phyloP scores from a whole-genome alignment of 495 filamentous ascomycete genomes.

The Penicillium ucsense region DNA sequence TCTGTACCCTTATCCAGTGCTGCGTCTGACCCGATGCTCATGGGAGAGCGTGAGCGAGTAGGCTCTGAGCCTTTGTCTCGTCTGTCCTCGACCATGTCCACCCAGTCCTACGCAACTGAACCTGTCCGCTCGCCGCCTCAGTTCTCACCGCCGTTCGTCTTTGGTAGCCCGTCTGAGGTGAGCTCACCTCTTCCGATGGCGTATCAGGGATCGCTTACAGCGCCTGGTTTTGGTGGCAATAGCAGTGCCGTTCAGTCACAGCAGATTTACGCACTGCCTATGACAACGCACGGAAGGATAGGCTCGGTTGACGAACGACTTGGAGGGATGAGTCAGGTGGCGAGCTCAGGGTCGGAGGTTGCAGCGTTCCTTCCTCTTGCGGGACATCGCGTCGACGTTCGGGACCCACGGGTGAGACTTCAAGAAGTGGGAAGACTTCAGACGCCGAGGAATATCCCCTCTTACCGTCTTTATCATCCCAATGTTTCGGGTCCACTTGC shows the following conservation, averaged over 20 bases:
- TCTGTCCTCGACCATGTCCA: slow-evolving; percentile 24
- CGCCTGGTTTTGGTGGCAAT: background rate
- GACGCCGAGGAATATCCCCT: slow-evolving; percentile 9
- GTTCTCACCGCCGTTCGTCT: slow-evolving; percentile 17
- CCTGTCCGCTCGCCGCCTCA: slow-evolving; percentile 21
- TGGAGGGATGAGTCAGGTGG: slow-evolving; percentile 7
- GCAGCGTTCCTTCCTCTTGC: slow-evolving; percentile 17
- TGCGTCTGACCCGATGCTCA: slow-evolving; percentile 4
- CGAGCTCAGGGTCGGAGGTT: slow-evolving; percentile 10
- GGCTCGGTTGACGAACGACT: slow-evolving; percentile 18
- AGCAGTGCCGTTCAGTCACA: slow-evolving; percentile 18
- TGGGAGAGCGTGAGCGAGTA: slow-evolving; percentile 18
- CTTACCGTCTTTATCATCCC: slow-evolving; percentile 22
- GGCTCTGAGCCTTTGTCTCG: slow-evolving; percentile 24
- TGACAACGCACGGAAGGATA: slow-evolving; percentile 1
- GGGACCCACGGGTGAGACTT: slow-evolving; percentile 18
- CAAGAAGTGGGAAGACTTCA: slow-evolving; percentile 11
- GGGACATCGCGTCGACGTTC: slow-evolving; percentile 23
- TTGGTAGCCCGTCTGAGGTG: background rate
- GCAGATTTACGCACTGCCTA: slow-evolving; percentile 7
- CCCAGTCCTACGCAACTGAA: slow-evolving; percentile 33
- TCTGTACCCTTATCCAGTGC: slow-evolving; percentile 17
- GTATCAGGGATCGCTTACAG: no score
- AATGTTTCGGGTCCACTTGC: slow-evolving; percentile 27
- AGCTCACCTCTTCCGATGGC: no score